Evolutionary conservation across 331 rosid genomes (phyloP), one percentile per base, ranked within the genome.

Genomic region (Quercus tomentella): DNA sequence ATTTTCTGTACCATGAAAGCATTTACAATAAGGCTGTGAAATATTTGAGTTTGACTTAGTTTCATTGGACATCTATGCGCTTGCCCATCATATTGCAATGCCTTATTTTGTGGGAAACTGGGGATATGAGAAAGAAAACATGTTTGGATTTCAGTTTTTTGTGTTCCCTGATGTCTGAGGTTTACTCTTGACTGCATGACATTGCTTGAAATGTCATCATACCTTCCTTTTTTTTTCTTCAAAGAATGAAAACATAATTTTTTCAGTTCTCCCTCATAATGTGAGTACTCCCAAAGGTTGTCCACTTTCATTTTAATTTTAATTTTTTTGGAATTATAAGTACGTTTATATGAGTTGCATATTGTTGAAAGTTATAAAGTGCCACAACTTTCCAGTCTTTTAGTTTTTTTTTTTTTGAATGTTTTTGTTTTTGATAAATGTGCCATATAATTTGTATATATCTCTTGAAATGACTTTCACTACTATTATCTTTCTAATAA

Each of bases 1-100:
- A 35, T 77, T 56, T 79, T 73, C 43, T 25, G 45, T 63, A 63
- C 63, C 49, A 77, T 73, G 82, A 62, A 73, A 56, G 69, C 78
- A 62, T 37, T 56, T 51, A 66, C 56, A 43, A 45, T 70, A 9
- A 67, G 28, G 33, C 15, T 37, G 4, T 65, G 17, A 70, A 12
- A 70, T n/a, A 54, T 41, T n/a, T 21, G 56, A 70, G 4, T 15
- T 43, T 70, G 70, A 30, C 70, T 26, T 65, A 25, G 68, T 17
- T 16, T 65, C 43, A 17, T 4, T 3, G 41, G 70, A 31, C 43
- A 70, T 70, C 74, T 20, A 21, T 70, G 74, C n/a, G 41, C 16
- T 6, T 65, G 45, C 22, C 41, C 43, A 17, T 30, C 45, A 15
- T 21, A 65, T 65, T 31, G 41, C 70, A 65, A 65, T 6, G 41